Conservation (phyloP, 768 basidiomycete species). For the Floccularia luteovirens region DNA sequence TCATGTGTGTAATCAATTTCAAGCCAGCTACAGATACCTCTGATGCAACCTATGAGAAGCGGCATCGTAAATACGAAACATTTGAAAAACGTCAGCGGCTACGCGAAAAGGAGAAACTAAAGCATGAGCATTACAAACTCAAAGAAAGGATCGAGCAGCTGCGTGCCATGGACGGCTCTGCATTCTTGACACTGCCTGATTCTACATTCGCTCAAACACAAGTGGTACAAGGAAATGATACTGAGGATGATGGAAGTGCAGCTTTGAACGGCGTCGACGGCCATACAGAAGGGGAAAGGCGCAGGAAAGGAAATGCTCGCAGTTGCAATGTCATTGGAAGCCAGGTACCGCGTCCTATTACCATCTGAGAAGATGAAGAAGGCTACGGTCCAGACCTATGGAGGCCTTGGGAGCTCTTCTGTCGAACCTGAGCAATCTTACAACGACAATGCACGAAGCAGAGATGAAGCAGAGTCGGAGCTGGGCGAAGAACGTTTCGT, state of each 20-base stretch:
- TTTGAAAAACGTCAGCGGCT: conserved; percentile 82
- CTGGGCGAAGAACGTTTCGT: conserved; percentile 16
- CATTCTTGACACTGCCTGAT: conserved; percentile 59
- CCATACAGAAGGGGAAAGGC: conserved; percentile 62
- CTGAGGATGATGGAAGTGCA: conserved; percentile 9
- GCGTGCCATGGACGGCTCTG: conserved; percentile 59
- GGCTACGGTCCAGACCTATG: conserved; percentile 13
- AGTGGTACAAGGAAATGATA: conserved; percentile 15
- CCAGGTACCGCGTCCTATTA: conserved; percentile 67
- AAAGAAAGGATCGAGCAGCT: conserved; percentile 85
- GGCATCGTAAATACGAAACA: conserved; percentile 81
- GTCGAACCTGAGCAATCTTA: conserved; percentile 15
- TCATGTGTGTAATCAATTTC: conserved; percentile 4
- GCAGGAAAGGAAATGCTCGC: conserved; percentile 70
- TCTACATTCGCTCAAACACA: conserved; percentile 43
- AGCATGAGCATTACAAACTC: conserved; percentile 88
- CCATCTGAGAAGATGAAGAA: conserved; percentile 50
- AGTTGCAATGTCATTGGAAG: conserved; percentile 56
- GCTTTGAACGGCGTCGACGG: conserved; percentile 25
- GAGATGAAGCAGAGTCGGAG: conserved; percentile 19
- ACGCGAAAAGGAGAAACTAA: conserved; percentile 87
- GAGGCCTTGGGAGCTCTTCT: conserved; percentile 11
- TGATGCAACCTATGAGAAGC: conserved; percentile 73
- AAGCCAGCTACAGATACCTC: conserved; percentile 63
- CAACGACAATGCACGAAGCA: conserved; percentile 5